Evolutionary conservation across 2,329 filamentous ascomycete genomes (phyloP).

Genomic region (Exophiala alcalophila): DNA sequence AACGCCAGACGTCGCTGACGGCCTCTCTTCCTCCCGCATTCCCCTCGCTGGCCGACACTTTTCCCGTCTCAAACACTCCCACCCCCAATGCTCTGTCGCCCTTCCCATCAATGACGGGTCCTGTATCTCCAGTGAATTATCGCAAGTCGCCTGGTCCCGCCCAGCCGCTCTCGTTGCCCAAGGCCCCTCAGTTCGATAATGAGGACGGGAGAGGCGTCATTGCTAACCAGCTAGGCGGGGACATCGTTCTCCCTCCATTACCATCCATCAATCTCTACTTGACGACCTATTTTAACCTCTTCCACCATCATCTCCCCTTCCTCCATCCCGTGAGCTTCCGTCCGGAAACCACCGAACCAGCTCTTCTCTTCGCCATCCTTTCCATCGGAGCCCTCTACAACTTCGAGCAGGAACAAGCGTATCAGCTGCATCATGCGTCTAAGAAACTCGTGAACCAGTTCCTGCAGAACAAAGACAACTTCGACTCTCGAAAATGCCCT

Average conservation of each 20-base stretch:
- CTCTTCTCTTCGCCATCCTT: slow-evolving; percentile 81
- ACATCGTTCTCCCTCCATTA: slow-evolving; percentile 80
- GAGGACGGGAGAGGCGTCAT: slow-evolving; percentile 88
- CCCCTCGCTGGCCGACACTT: slow-evolving; percentile 69
- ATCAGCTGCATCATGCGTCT: slow-evolving; percentile 94
- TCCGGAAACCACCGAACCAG: slow-evolving; percentile 73
- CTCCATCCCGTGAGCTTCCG: slow-evolving; percentile 88
- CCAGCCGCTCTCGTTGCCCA: slow-evolving; percentile 62
- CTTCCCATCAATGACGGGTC: slow-evolving; percentile 64
- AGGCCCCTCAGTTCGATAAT: slow-evolving; percentile 73
- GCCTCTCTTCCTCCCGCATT: slow-evolving; percentile 64
- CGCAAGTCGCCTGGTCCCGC: slow-evolving; percentile 66
- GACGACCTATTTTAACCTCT: slow-evolving; percentile 93
- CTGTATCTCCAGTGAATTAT: slow-evolving; percentile 67
- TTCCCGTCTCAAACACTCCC: slow-evolving; percentile 65
- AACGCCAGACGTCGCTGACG: slow-evolving; percentile 57
- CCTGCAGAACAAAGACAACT: slow-evolving; percentile 96
- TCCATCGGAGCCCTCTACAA: slow-evolving; percentile 96
- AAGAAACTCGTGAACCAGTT: slow-evolving; percentile 98
- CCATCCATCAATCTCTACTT: slow-evolving; percentile 85
- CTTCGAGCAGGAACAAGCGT: slow-evolving; percentile 95
- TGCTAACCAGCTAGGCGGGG: slow-evolving; percentile 79
- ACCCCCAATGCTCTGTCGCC: slow-evolving; percentile 74
- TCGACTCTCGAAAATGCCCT: slow-evolving; percentile 95
- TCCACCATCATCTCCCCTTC: slow-evolving; percentile 95